phyloP scores from a whole-genome alignment of 148 eudicot species.

The Vaccinium darrowii region DNA sequence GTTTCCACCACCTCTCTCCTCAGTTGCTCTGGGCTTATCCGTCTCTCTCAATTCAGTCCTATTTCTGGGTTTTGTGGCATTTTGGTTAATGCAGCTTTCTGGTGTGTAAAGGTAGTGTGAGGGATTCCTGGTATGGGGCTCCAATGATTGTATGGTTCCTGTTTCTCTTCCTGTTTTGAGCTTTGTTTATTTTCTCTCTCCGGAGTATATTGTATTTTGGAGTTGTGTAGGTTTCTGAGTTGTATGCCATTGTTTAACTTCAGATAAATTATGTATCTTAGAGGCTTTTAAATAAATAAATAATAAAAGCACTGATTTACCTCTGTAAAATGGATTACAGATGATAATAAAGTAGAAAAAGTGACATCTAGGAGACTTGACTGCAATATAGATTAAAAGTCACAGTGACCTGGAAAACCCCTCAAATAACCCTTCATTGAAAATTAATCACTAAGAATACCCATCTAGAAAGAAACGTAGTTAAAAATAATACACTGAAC shows the following conservation, averaged over 20 bases:
- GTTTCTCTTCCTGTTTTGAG: neutral
- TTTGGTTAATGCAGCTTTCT: conserved; percentile 29
- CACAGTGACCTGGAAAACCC: neutral
- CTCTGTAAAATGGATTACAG: neutral
- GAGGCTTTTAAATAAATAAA: neutral
- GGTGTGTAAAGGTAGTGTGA: conserved; percentile 10
- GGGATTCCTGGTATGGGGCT: conserved; percentile 3
- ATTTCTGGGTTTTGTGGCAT: conserved; percentile 21
- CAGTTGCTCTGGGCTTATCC: conserved; percentile 24
- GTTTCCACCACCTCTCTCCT: conserved; percentile 41
- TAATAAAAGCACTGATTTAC: neutral
- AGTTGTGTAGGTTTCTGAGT: neutral
- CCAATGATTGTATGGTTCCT: conserved; percentile 15
- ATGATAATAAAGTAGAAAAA: neutral
- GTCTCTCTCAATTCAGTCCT: conserved; percentile 18
- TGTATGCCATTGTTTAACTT: neutral
- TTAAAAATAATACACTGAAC: too few species aligned
- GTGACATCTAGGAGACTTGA: neutral
- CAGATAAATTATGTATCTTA: neutral
- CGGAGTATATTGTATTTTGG: neutral
- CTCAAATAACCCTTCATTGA: neutral
- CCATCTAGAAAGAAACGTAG: neutral
- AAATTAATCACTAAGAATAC: too few species aligned
- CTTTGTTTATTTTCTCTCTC: neutral
- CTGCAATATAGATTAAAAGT: neutral